Evolutionary conservation across 768 basidiomycete genomes (phyloP), one percentile per base, ranked within the genome.

Genomic region (Flagelloscypha sp.): DNA sequence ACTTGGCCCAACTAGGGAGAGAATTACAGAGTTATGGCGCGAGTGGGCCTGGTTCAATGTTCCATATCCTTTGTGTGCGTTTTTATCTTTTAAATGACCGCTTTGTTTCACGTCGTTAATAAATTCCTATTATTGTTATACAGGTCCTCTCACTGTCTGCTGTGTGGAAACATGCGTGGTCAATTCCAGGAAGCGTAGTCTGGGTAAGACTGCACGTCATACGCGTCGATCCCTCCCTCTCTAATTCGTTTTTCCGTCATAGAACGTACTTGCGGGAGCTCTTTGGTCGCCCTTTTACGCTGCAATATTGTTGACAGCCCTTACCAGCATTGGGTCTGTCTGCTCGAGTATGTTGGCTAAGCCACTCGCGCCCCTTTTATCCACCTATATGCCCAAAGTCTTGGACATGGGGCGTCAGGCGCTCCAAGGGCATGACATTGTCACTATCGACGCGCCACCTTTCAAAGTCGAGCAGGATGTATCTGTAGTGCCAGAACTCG

Each of bases 161-260:
- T 4, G 63, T 89, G 19, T 97, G 90, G 89, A 95, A 92, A 59
- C 93, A 97, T 55, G 89, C 92, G 3, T 97, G 92, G 93, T 92
- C 87, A 41, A 75, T 97, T 39, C 93, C 93, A 7, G 93, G 93
- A 6, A 90, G 87, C 46, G 89, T 94, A 31, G 70, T 94, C 32
- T 81, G 92, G 82, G 86, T 86, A 43, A 38, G 79, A 65, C 42
- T 17, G 7, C 15, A 17, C 35, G 16, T 27, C 18, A 42, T 44
- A 37, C 36, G 42, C 41, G 43, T 44, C 38, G 52, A 25, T 49
- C 37, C 31, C 17, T 32, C 21, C 10, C 35, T 35, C 19, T 41
- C 37, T 41, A 27, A 52, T 41, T 28, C 29, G 27, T 27, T 37
- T 33, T 28, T 36, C 15, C 21, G 40, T 35, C 35, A 33, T 49